These are phyloP conservation scores for Hericium coralloides DNA, from an alignment of 768 basidiomycete species.

Conservation along the genomic window DNA sequence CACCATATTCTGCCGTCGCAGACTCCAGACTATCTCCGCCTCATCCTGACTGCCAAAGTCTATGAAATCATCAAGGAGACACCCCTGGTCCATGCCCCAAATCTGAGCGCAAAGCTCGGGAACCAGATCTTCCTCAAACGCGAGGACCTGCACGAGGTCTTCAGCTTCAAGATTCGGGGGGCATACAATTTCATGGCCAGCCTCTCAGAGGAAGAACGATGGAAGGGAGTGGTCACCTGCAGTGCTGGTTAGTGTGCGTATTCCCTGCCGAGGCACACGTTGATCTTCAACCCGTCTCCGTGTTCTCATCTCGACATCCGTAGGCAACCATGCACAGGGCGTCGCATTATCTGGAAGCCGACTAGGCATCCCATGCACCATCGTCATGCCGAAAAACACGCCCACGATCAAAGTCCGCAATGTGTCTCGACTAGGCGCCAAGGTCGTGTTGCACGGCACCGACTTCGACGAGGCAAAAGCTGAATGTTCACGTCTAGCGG, in stretches of 20 bases:
- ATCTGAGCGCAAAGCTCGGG: constrained; percentile 80
- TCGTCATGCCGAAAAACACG: constrained; percentile 95
- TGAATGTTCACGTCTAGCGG: constrained; percentile 84
- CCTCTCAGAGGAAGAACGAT: constrained; percentile 79
- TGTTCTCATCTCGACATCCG: background rate
- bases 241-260: constrained; percentile 87
- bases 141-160: constrained; percentile 95
- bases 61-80: constrained; percentile 88
- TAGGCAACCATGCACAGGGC: constrained; percentile 98
- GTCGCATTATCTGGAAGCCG: constrained; percentile 91
- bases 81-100: constrained; percentile 79
- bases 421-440: constrained; percentile 90
- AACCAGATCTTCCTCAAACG: constrained; percentile 95
- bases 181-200: constrained; percentile 98
- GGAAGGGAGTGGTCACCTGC: constrained; percentile 97
- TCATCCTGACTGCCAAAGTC: constrained; percentile 84
- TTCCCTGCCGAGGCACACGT: background rate
- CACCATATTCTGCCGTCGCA: constrained; percentile 58
- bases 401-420: constrained; percentile 95
- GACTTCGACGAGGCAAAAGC: constrained; percentile 97
- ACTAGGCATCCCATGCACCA: constrained; percentile 90
- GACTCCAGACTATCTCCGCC: constrained; percentile 79
- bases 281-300: background rate
- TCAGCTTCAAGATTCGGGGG: constrained; percentile 97
- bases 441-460: constrained; percentile 82